Conservation (phyloP, 345 rosid species). For the Populus davidiana region DNA sequence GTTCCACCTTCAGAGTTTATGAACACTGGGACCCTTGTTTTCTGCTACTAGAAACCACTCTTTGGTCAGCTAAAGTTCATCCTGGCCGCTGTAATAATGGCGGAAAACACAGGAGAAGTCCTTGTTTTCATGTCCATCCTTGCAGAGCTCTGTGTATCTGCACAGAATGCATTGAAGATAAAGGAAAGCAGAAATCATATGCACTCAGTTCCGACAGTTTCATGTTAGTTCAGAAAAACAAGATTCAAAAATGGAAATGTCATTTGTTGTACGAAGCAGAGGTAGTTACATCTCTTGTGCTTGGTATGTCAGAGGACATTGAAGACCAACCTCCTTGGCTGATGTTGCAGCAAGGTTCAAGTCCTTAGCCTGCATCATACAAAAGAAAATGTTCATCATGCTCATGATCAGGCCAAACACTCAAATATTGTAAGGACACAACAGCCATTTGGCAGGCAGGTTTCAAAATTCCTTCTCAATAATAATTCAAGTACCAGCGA, state of each 20-base stretch:
- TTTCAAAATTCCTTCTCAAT: background rate
- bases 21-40: no score
- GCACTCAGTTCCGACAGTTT: background rate
- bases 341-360: constrained; percentile 64
- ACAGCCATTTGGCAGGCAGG: background rate
- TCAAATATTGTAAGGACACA: background rate
- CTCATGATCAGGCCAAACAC: background rate
- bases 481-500: no score
- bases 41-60: no score
- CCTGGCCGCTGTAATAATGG: constrained; percentile 61
- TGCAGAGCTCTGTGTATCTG: constrained; percentile 64
- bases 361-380: constrained; percentile 74
- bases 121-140: constrained; percentile 61
- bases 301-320: constrained; percentile 52
- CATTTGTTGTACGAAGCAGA: background rate
- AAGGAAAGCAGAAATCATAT: background rate
- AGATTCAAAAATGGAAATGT: no score
- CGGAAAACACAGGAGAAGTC: constrained; percentile 87
- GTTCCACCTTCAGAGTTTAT: no score
- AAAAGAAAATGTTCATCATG: background rate
- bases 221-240: background rate
- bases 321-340: constrained; percentile 54
- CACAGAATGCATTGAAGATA: constrained; percentile 9
- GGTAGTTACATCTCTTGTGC: constrained; percentile 66
- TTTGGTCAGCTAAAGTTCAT: constrained; percentile 28